phyloP scores from a whole-genome alignment of 1,284 basidiomycete species.

The Leccinum griseonigrum region DNA sequence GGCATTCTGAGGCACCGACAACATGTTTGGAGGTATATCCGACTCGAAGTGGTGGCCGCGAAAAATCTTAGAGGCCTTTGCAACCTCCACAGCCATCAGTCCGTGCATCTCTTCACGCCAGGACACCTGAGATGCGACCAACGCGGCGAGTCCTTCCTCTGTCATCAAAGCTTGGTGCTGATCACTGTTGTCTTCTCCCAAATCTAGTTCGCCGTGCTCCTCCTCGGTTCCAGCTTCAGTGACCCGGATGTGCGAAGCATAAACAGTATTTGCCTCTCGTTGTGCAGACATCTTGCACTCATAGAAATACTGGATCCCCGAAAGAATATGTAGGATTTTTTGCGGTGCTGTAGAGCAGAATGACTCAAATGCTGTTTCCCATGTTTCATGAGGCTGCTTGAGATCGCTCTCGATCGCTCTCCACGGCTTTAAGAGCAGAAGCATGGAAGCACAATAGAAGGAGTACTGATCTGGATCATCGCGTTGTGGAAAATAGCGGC shows the following conservation, averaged over 20 bases:
- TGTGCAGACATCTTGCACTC: neutral
- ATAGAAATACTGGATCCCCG: neutral
- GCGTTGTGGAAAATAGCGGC: neutral
- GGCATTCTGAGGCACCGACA: neutral
- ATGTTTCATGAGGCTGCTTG: neutral
- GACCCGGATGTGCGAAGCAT: neutral
- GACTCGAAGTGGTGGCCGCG: neutral
- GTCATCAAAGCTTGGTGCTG: neutral
- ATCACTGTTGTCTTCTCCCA: neutral
- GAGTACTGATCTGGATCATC: neutral
- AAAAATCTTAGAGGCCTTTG: neutral
- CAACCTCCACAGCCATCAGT: neutral
- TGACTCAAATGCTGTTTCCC: neutral
- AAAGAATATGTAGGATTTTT: neutral
- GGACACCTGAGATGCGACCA: neutral
- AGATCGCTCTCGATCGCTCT: neutral
- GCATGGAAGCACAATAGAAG: neutral
- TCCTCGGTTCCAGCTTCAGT: neutral
- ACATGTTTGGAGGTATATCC: neutral
- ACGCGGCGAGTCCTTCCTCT: neutral
- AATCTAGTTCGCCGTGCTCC: neutral
- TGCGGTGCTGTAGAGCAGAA: neutral
- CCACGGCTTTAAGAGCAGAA: neutral
- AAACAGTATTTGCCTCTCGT: neutral
- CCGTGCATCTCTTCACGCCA: neutral